phyloP scores from a whole-genome alignment of 257 asterid species.

The Pogostemon cablin region DNA sequence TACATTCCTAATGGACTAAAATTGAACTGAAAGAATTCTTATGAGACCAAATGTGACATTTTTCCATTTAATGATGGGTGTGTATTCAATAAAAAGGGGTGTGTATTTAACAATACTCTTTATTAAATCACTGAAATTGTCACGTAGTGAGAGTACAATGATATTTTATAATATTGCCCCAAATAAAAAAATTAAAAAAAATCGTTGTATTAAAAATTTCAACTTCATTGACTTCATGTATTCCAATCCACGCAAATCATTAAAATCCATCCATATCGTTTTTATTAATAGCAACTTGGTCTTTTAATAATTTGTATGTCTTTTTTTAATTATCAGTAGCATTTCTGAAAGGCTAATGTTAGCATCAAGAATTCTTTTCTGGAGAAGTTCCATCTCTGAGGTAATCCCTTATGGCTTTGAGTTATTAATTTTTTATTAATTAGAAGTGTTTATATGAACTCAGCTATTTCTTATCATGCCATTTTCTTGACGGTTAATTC shows the following conservation, averaged over 20 bases:
- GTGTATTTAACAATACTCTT: too few relatives aligned
- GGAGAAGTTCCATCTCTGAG: conserved; percentile 26
- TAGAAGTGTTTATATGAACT: conserved; percentile 1
- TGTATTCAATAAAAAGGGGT: too few relatives aligned
- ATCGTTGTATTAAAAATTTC: neutral
- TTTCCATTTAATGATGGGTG: too few relatives aligned
- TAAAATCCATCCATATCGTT: neutral
- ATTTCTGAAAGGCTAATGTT: neutral
- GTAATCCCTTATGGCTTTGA: conserved; percentile 14
- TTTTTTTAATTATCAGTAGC: too few relatives aligned
- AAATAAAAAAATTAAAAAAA: neutral
- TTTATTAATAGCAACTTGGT: conserved; percentile 19
- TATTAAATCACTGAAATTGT: too few relatives aligned
- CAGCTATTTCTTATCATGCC: neutral
- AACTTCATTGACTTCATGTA: conserved; percentile 31
- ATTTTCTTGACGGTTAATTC: neutral
- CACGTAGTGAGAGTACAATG: neutral
- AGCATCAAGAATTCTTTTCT: conserved; percentile 12
- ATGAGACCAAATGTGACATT: too few relatives aligned
- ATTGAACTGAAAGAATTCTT: too few relatives aligned
- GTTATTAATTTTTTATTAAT: conserved; percentile 11
- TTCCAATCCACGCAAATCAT: neutral
- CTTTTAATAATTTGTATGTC: too few relatives aligned
- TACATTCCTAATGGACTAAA: too few relatives aligned
- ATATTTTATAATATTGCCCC: neutral